Evolutionary conservation across 1,284 basidiomycete species (phyloP), one percentile per base, ranked within the genome.

Genomic region (Bothia castanella): DNA sequence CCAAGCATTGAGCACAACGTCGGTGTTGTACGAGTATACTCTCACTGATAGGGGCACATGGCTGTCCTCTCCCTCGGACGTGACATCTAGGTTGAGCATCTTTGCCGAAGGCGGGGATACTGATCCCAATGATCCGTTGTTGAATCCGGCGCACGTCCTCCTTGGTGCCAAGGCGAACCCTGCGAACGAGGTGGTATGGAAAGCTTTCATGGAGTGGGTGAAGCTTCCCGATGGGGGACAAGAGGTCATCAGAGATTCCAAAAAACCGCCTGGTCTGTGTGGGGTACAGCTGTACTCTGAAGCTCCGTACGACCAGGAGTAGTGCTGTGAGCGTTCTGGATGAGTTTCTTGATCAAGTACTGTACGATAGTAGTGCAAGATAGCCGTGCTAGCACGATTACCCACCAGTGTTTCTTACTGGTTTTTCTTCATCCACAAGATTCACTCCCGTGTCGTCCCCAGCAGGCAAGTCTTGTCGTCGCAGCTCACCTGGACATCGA

Each of bases 401-500:
- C 25, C 5, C 25, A 25, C 5, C 25, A 4, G 4, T 25, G 25
- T 25, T 25, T 70, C 37, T 67, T 68, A 49, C 54, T 58, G 31
- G 73, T 87, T 8, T 87, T 82, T 61, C 67, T 86, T 11, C 73
- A 74, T 48, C 73, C 75, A 14, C 55, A 64, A 7, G 60, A 71
- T 1, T 59, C 62, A 9, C 55, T 72, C 32, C 68, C 64, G 3
- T 60, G 72, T 12, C 66, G 54, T 16, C 70, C 74, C 21, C 71
- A 76, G 31, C 74, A 81, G 49, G 82, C 83, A 45, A 82, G 77
- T 59, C 73, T 77, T 30, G 76, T 74, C 8, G 71, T 89, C 32
- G 77, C 86, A 19, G 79, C 77, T 51, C 85, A 89, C 61, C 75
- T 89, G 16, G 80, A 82, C 20, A 74, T 90, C 4, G 87, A 89